These are phyloP conservation scores for Mycena polygramma DNA, from an alignment of 768 basidiomycete genomes.

Conservation along the genomic window DNA sequence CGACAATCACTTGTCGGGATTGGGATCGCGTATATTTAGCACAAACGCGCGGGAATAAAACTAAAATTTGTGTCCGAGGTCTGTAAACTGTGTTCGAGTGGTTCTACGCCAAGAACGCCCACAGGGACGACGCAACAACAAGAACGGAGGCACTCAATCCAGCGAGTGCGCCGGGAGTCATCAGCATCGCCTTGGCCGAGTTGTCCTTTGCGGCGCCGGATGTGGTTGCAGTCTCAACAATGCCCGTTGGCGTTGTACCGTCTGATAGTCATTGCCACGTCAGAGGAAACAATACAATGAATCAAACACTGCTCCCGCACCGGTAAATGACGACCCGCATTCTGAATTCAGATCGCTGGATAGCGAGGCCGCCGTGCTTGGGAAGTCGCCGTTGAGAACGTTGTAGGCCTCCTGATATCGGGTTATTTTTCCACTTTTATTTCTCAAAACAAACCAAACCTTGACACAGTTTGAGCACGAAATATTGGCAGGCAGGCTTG, in stretches of 20 bases:
- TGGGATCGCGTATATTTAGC: constrained; percentile 7
- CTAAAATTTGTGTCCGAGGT: too few relatives aligned
- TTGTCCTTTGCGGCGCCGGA: constrained; percentile 23
- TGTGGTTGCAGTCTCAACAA: constrained; percentile 50
- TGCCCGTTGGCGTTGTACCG: constrained; percentile 52
- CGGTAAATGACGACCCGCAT: constrained; percentile 67
- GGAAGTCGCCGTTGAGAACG: constrained; percentile 51
- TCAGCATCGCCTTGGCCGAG: constrained; percentile 10
- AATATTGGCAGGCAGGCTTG: constrained; percentile 51
- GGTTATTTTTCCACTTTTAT: too few relatives aligned
- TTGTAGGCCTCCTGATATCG: constrained; percentile 52
- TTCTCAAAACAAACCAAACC: not conserved
- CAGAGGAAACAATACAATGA: not conserved
- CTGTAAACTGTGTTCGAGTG: not conserved
- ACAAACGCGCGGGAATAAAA: not conserved
- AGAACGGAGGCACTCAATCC: constrained; percentile 46
- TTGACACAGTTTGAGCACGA: constrained; percentile 69
- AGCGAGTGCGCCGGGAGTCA: constrained; percentile 34
- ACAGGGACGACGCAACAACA: constrained; percentile 49
- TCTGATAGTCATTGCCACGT: constrained; percentile 43
- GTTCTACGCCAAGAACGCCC: constrained; percentile 51
- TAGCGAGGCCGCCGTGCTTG: constrained; percentile 46
- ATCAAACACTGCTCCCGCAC: constrained; percentile 49
- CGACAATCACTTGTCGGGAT: constrained; percentile 19
- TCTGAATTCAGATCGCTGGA: constrained; percentile 48